These are phyloP conservation scores for Berberis vulgaris DNA, from an alignment of 164 flowering plant species.

Conservation along the genomic window DNA sequence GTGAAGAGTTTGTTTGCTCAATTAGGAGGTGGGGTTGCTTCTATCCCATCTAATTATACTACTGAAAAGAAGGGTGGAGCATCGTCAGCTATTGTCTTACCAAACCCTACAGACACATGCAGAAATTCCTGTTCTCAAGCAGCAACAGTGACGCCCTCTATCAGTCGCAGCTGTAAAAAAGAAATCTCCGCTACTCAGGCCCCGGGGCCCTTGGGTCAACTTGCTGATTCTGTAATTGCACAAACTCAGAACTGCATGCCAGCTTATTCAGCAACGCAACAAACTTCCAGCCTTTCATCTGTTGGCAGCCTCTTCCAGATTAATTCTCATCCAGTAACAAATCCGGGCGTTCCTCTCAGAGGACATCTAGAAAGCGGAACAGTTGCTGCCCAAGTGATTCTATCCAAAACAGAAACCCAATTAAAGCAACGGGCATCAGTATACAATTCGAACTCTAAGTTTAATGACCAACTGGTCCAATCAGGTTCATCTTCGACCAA, in stretches of 20 bases:
- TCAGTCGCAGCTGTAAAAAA: constrained; percentile 11
- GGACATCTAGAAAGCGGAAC: constrained; percentile 16
- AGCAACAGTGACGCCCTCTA: constrained; percentile 7
- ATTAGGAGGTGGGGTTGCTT: constrained; percentile 50
- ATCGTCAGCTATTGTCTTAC: constrained; percentile 11
- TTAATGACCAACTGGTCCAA: constrained; percentile 19
- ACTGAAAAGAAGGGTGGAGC: constrained; percentile 7
- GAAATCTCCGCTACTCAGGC: constrained; percentile 19
- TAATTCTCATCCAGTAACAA: constrained; percentile 12
- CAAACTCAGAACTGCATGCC: constrained; percentile 16
- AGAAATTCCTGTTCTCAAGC: constrained; percentile 8
- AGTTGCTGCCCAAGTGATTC: constrained; percentile 30
- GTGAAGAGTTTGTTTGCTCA: constrained; percentile 60
- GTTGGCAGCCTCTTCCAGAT: constrained; percentile 12
- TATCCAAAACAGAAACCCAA: constrained; percentile 21
- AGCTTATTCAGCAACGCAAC: constrained; percentile 18
- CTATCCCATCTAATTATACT: constrained; percentile 36
- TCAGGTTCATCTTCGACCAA: constrained; percentile 14
- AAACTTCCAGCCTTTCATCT: constrained; percentile 12
- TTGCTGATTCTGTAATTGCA: constrained; percentile 17
- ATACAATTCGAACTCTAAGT: constrained; percentile 16
- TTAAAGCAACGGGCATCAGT: constrained; percentile 20
- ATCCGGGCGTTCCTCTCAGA: constrained; percentile 11
- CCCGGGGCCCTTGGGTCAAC: constrained; percentile 20
- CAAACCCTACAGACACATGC: constrained; percentile 15